Conservation (phyloP, 2,329 filamentous ascomycete genomes). For the Lachnellula arida region DNA sequence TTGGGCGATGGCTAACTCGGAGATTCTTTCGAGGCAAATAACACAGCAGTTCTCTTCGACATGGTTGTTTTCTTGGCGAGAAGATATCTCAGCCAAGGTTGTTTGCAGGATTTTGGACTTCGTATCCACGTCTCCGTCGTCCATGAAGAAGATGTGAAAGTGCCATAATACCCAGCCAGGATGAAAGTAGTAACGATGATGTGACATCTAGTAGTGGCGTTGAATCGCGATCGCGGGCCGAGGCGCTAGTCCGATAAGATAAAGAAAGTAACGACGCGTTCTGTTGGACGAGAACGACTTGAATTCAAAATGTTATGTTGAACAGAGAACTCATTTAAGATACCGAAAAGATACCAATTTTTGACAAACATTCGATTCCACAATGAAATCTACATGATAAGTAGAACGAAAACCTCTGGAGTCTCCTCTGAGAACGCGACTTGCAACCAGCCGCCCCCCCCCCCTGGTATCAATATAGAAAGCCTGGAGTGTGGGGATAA, state of each 20-base stretch:
- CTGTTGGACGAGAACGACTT: not conserved
- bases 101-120: slow-evolving; percentile 40
- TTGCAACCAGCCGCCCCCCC: not conserved
- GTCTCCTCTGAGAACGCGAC: not conserved
- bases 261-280: not conserved
- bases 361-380: not conserved
- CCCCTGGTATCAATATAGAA: not conserved
- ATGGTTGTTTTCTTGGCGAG: slow-evolving; percentile 26
- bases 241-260: slow-evolving; percentile 4
- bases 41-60: slow-evolving; percentile 59
- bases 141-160: slow-evolving; percentile 20
- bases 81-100: slow-evolving; percentile 39
- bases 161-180: not conserved
- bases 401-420: not conserved
- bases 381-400: not conserved
- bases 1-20: slow-evolving; percentile 63
- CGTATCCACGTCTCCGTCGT: slow-evolving; percentile 36
- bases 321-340: not conserved
- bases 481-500: slow-evolving; percentile 3
- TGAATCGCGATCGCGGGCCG: not conserved
- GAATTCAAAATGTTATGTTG: not conserved
- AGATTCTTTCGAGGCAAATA: slow-evolving; percentile 77
- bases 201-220: not conserved
- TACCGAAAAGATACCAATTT: too few species aligned
- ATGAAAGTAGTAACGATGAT: not conserved